Base-by-base conservation (phyloP, 306 rosid species). In the Prunus armeniaca region DNA sequence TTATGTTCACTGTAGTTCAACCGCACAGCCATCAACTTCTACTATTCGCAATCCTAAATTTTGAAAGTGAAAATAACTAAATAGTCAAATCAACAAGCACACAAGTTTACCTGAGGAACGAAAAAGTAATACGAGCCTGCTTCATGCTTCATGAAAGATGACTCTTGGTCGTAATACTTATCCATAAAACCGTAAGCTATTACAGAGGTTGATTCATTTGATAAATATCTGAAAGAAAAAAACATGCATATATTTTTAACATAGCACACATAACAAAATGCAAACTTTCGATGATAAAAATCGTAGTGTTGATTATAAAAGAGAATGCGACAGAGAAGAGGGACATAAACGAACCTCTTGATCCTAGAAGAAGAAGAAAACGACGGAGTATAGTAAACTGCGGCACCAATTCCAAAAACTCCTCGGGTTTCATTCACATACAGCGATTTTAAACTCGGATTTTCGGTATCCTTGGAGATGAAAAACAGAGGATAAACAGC, bases 171-270 rank as follows among this genome's bases (percentile, higher is more conserved):
- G 68, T 83, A 61, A 81, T 67, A 75, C 63, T 73, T 64, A 82
- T 90, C 94, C 86, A 84, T 50, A 82, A 90, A 86, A 76, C 98
- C 97, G 75, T 88, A 92, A 71, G 97, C 92, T 76, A 83, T 78
- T 73, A 88, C 71, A 56, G 50, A 65, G 62, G 84, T 62, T 54
- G 93, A 90, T 76, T 87, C 97, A 75, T 80, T 82, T 62, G 91
- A 86, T 57, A 95, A 41, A 74, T 86, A 90, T 82, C 97, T 95
- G 89, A 73, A 66, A 15, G 84, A 18, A 65, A 78, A 1, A 78
- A 80, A 0, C 45, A 74, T 24, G 6, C 71, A 54, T 28, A 65
- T 49, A 78, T 49, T 66, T 0, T 66, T 0, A 27, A 13, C 15
- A 14, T 0, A 58, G 64, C 6, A 12, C 6, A 28, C 2, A 12